These are phyloP conservation scores for Ganoderma lingzhi DNA, from an alignment of 1,284 basidiomycete genomes.

Conservation along the genomic window DNA sequence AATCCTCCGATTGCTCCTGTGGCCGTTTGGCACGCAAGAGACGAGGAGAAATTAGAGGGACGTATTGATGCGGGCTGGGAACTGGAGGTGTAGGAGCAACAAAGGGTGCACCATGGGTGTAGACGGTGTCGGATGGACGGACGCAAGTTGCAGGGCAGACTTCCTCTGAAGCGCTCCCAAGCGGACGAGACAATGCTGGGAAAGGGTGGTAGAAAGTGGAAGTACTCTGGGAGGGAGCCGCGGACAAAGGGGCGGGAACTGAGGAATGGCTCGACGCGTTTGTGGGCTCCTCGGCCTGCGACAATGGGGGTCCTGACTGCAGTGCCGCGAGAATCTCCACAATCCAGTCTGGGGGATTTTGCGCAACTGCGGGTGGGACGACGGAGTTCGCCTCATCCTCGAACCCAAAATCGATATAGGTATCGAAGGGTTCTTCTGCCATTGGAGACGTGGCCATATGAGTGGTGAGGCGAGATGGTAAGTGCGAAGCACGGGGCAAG, in stretches of 20 bases:
- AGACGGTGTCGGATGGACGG: background rate
- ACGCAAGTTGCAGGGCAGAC: background rate
- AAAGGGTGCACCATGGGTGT: background rate
- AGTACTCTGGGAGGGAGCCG: background rate
- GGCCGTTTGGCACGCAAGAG: background rate
- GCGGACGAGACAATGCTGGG: background rate
- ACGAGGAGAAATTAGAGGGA: background rate
- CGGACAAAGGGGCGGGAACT: background rate
- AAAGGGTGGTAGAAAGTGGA: background rate
- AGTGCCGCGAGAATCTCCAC: background rate
- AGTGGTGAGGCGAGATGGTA: background rate
- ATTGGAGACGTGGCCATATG: background rate
- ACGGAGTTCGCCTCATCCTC: background rate
- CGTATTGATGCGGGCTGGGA: background rate
- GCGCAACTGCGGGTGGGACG: background rate
- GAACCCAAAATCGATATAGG: background rate
- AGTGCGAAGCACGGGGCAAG: background rate
- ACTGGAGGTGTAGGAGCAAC: background rate
- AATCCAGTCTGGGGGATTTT: background rate
- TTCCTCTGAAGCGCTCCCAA: background rate
- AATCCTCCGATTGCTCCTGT: background rate
- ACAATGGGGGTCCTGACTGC: background rate
- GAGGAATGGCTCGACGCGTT: background rate
- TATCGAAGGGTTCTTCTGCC: background rate
- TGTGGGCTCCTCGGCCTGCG: background rate